Base-by-base conservation (phyloP, 1,139 yeast genomes). In the Taiozyma sp. region DNA sequence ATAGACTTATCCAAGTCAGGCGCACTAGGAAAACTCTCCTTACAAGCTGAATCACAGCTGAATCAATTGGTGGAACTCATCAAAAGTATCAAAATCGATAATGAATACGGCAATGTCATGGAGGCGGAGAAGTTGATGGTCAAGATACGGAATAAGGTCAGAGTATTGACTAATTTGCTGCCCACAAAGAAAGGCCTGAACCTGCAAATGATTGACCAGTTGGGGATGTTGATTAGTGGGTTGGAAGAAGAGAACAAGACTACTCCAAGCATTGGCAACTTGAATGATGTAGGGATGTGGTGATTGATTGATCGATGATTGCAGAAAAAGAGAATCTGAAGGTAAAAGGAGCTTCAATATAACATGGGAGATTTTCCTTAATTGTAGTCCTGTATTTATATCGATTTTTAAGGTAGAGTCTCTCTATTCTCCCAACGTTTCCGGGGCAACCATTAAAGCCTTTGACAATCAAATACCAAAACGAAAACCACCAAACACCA, bases 61-160 rank as follows among this genome's bases (percentile, higher is more conserved):
- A 19, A 34, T 1, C 62, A 57, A 21, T 41, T 60, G 0, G 50
- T 53, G 8, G 51, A 53, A 3, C 50, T 68, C 3, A 52, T 69
- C 4, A 44, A 46, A 0, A 53, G 53, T 3, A 47, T 70, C 11
- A 56, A 60, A 39, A 48, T 61, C 54, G 68, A 65, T 48, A 78
- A 78, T 57, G 75, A 73, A 8, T 83, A 76, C 47, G 67, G 66
- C 1, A 76, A 73, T 43, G 85, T 81, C 14, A 73, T 73, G 8
- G 67, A 66, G 19, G 77, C 73, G 53, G 85, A 80, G 51, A 73
- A 67, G 48, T 56, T 65, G 11, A 51, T 80, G 4, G 62, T 64
- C 6, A 77, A 77, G 58, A 72, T 81, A 6, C 66, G 83, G 50
- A 81, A 81, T 57, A 81, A 80, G 62, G 64, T 79, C 34, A 64